Conservation (phyloP, 371 early-diverging fungal species). For the Mucor piriformis region DNA sequence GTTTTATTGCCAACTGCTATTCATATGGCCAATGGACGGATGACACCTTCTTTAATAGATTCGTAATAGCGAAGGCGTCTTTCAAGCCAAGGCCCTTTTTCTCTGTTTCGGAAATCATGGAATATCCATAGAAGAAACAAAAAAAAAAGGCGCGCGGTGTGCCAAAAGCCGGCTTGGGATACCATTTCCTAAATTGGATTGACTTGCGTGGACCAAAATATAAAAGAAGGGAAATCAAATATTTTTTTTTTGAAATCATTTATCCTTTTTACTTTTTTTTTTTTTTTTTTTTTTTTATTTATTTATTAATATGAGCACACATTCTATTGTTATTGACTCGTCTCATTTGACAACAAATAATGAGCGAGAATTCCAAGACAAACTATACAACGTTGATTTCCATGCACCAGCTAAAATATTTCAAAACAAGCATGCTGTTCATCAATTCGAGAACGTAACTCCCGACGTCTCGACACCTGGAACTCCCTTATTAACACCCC, state of each 20-base stretch:
- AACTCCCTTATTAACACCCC: slow-evolving; percentile 20
- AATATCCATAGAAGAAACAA: background rate
- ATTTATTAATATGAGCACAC: slow-evolving; percentile 9
- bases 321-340: slow-evolving; percentile 17
- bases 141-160: background rate
- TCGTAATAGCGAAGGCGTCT: too few relatives aligned
- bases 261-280: background rate
- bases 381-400: slow-evolving; percentile 34
- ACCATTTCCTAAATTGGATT: background rate
- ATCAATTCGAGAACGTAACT: slow-evolving; percentile 41
- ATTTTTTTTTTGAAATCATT: background rate
- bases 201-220: slow-evolving; percentile 1
- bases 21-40: too few relatives aligned
- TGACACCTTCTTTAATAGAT: too few relatives aligned
- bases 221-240: background rate
- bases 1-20: too few relatives aligned
- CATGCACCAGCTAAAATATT: slow-evolving; percentile 44
- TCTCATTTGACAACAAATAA: slow-evolving; percentile 1
- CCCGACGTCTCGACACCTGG: slow-evolving; percentile 40
- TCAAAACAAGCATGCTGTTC: slow-evolving; percentile 31
- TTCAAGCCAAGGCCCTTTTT: too few relatives aligned
- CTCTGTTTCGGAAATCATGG: too few relatives aligned
- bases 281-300: slow-evolving; percentile 3
- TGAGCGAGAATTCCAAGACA: slow-evolving; percentile 15
- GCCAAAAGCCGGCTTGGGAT: background rate